Evolutionary conservation across 2,329 filamentous ascomycete species (phyloP), one percentile per base, ranked within the genome.

Genomic region (Zasmidium angulare): DNA sequence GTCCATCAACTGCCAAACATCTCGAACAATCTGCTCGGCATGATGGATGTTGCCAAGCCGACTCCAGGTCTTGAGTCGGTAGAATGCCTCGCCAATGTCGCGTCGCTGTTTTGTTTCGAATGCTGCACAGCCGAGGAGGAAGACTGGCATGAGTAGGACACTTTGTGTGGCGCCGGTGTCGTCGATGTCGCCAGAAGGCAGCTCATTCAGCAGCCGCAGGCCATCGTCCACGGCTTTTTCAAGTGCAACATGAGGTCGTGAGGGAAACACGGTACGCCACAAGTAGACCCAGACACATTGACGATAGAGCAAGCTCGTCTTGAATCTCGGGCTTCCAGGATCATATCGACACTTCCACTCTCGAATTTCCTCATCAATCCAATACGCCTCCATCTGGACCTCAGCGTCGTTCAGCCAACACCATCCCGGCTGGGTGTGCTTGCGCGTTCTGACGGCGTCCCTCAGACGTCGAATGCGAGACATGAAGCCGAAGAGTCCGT

Each of bases 401-500:
- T 84, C 81, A 70, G 91, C 92, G 72, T 92, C 87, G 46, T 93
- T 17, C 3, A 43, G 87, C 0, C 84, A 81, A 0, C 89, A 89
- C 1, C 84, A 31, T 11, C 4, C 2, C 2, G 20, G 14, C 11
- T 20, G 21, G 2, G 17, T 6, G 11, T 3, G 20, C 26, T 21
- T 29, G 11, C 9, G 9, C 14, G 80, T 78, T 4, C 92, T 85
- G 62, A 96, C 89, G 1, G 81, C 82, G 72, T 93, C 89, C 46
- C 91, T 84, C 40, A 96, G 84, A 12, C 84, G 84, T 1, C 90
- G 91, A 61, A 96, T 93, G 68, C 90, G 86, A 7, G 88, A 88
- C 26, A 96, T 86, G 70, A 89, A 87, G 31, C 84, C 82, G 71
- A 96, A 92, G 1, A 96, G 79, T 1, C 90, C 90, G 68, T 96